A percentile compares a stretch with the other conserved stretches of the same genome.
Conservation (phyloP, 352 stramenopile genomes). For the Pythium dissotocum region DNA sequence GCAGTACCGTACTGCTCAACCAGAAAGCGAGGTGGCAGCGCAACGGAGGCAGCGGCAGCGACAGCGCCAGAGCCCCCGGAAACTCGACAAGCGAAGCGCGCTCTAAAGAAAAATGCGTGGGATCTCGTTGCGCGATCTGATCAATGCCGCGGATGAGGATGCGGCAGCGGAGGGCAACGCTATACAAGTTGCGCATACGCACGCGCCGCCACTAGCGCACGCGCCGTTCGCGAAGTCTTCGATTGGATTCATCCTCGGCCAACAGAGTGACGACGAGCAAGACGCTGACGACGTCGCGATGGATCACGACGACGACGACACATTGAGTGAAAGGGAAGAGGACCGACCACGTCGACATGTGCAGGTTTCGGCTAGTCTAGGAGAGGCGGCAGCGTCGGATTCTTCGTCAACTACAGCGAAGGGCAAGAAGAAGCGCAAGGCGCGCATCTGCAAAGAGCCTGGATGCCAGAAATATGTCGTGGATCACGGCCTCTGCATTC, state of each 20-base stretch:
- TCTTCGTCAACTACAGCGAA: neutral
- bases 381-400: neutral
- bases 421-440: slow-evolving; percentile 49
- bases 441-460: slow-evolving; percentile 38
- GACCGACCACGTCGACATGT: neutral
- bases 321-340: slow-evolving; percentile 14
- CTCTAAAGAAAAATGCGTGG: slow-evolving; percentile 16
- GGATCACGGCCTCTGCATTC: slow-evolving; percentile 46
- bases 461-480: slow-evolving; percentile 51
- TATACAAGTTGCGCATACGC: neutral
- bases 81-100: neutral
- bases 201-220: neutral
- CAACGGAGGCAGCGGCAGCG: neutral
- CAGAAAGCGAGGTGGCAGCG: neutral
- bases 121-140: slow-evolving; percentile 29
- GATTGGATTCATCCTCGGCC: slow-evolving; percentile 27
- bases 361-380: neutral
- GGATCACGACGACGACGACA: slow-evolving; percentile 22
- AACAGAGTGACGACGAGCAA: slow-evolving; percentile 20
- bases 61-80: neutral
- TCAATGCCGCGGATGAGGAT: slow-evolving; percentile 25
- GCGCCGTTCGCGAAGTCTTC: slow-evolving; percentile 16
- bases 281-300: slow-evolving; percentile 7
- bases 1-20: neutral
- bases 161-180: neutral